Evolutionary conservation across 331 rosid species (phyloP).

Genomic region (Stylosanthes scabra): DNA sequence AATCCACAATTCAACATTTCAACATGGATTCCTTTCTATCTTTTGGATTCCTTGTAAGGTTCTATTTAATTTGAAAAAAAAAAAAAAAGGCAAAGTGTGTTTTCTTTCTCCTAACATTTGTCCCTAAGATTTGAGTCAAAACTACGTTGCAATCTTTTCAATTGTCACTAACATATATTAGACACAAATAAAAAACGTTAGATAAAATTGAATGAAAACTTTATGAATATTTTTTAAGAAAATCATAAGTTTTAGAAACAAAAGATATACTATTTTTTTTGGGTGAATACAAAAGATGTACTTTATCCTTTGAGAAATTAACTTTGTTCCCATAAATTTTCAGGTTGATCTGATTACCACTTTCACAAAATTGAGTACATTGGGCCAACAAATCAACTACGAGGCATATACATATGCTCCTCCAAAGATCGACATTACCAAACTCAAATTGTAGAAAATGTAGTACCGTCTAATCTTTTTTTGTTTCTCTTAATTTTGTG

Average conservation of each 20-base stretch:
- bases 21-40: background rate
- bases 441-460: conserved; percentile 72
- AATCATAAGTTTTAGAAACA: too few relatives aligned
- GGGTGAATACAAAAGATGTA: too few relatives aligned
- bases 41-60: background rate
- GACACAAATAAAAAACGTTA: too few relatives aligned
- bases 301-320: background rate
- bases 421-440: conserved; percentile 67
- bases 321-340: conserved; percentile 24
- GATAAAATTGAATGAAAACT: too few relatives aligned
- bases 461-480: too few relatives aligned
- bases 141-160: too few relatives aligned
- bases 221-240: too few relatives aligned
- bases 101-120: too few relatives aligned
- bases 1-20: conserved; percentile 4
- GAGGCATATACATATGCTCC: conserved; percentile 87
- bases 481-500: background rate
- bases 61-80: conserved; percentile 27
- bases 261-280: too few relatives aligned
- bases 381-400: conserved; percentile 87
- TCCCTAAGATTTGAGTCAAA: too few relatives aligned
- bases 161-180: too few relatives aligned
- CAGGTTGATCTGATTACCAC: conserved; percentile 95
- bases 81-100: too few relatives aligned
- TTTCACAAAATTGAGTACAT: conserved; percentile 74